Conservation (phyloP, 345 rosid species). For the Gossypium australe region DNA sequence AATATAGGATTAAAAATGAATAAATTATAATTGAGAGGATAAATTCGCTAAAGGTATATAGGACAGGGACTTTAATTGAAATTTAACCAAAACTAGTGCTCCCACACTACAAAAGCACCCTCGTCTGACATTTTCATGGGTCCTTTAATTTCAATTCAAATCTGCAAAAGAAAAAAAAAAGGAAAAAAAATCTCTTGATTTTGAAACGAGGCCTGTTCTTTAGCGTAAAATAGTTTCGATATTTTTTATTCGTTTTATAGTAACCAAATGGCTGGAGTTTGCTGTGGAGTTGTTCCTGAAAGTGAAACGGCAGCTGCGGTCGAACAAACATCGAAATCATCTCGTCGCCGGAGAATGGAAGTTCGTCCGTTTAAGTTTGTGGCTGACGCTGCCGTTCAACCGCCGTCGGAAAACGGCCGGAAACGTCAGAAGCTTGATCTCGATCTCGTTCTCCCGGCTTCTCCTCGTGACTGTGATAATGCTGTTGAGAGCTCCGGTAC, state of each 20-base stretch:
- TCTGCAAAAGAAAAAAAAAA: neutral
- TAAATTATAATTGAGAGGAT: too few species aligned
- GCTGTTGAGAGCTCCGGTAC: conserved; percentile 10
- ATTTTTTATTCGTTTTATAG: neutral
- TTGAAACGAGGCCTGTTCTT: neutral
- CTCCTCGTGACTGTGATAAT: conserved; percentile 18
- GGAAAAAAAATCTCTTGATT: neutral
- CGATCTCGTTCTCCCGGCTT: conserved; percentile 10
- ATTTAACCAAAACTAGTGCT: conserved; percentile 11
- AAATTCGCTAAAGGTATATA: too few species aligned
- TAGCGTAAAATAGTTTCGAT: neutral
- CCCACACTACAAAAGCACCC: conserved; percentile 4
- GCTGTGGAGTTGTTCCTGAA: conserved; percentile 70
- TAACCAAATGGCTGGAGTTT: conserved; percentile 65
- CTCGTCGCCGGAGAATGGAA: conserved; percentile 56
- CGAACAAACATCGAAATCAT: conserved; percentile 44
- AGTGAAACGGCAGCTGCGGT: conserved; percentile 47
- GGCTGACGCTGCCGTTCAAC: conserved; percentile 36
- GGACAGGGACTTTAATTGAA: too few species aligned
- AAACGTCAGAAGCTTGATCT: conserved; percentile 46
- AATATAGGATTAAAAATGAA: too few species aligned
- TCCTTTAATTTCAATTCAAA: neutral
- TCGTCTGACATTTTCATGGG: conserved; percentile 18
- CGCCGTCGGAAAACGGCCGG: conserved; percentile 33
- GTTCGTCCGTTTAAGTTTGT: conserved; percentile 50